Evolutionary conservation across 768 basidiomycete species (phyloP), one percentile per base, ranked within the genome.

Genomic region (Tephrocybe rancida): DNA sequence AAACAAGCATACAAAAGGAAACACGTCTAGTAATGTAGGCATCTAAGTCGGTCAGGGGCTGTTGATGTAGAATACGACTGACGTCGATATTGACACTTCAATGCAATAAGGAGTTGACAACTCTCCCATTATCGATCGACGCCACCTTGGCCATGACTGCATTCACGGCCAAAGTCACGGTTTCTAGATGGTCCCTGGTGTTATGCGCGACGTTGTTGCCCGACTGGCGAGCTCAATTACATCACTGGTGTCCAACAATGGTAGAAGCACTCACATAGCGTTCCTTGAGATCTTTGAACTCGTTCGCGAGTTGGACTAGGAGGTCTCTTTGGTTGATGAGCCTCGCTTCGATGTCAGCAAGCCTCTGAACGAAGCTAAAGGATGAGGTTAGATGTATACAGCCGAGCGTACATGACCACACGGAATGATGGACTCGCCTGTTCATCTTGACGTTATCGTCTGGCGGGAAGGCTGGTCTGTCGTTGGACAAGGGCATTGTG

Each of bases 311-410:
- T 27, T 34, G 19, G 3, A 19, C 7, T 4, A 52, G n/a, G 9
- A 30, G 11, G 19, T 30, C 44, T 45, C 44, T 52, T 18, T 52
- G 51, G 44, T 52, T 44, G 29, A 52, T 52, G 5, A 52, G 26
- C 27, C 45, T 44, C 35, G 44, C 19, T 26, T 52, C 51, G 13
- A 52, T 52, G 25, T 44, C 35, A 14, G 51, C 51, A 26, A 52
- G 51, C 10, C 35, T 52, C 25, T 30, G 38, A 24, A 52, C 45
- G 5, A 52, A 19, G 19, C 51, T 52, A 18, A 21, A 16, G 8
- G 3, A 19, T 26, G 30, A 32, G 30, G 30, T 7, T 32, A 6
- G 13, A 37, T 37, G 14, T 37, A 37, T 6, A 16, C 35, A n/a
- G n/a, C n/a, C n/a, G n/a, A n/a, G n/a, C n/a, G n/a, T n/a, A n/a